Evolutionary conservation across 2,329 filamentous ascomycete genomes (phyloP), one percentile per base, ranked within the genome.

Genomic region (Pyricularia sp.): DNA sequence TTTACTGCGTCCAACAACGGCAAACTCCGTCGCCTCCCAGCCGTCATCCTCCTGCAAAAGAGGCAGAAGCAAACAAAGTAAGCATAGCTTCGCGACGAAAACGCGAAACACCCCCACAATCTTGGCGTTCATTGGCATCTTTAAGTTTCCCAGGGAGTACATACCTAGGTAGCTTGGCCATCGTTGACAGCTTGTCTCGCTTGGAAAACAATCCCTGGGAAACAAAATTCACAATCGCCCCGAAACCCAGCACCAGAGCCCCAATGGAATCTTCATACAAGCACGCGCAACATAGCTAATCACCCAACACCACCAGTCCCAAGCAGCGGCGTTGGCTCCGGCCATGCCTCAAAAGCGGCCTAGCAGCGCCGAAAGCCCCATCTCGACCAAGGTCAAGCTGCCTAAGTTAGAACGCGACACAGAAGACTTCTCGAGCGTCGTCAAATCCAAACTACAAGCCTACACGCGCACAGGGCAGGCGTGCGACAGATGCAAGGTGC

Each of bases 401-500:
- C 79, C 84, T 58, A 78, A 82, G n/a, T 73, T 84, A 25, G 83
- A 86, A 64, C 81, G 80, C 69, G 78, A 79, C 4, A 74, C 78
- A 28, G 81, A 84, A 66, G 83, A 86, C 72, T 87, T 86, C 71
- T 87, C 85, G 3, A 82, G 78, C 69, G 82, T 85, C 36, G 84
- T 87, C 72, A 86, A 86, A 79, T 84, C 78, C 74, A 83, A 85
- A 68, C 77, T 87, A 64, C 82, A 84, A 71, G 82, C 83, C 3
- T 86, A 86, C 71, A 85, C 84, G 25, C 81, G 85, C 69, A 96
- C 92, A 0, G 92, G 92, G 11, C 92, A 96, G 80, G 92, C 92
- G 36, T 96, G 92, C 83, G 92, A 96, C 79, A 85, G 93, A 69
- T 96, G 93, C 84, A 95, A 94, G 85, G 90, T 92, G 78, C 73